phyloP scores from a whole-genome alignment of 2,329 filamentous ascomycete species.

The Epichloe amarillans region DNA sequence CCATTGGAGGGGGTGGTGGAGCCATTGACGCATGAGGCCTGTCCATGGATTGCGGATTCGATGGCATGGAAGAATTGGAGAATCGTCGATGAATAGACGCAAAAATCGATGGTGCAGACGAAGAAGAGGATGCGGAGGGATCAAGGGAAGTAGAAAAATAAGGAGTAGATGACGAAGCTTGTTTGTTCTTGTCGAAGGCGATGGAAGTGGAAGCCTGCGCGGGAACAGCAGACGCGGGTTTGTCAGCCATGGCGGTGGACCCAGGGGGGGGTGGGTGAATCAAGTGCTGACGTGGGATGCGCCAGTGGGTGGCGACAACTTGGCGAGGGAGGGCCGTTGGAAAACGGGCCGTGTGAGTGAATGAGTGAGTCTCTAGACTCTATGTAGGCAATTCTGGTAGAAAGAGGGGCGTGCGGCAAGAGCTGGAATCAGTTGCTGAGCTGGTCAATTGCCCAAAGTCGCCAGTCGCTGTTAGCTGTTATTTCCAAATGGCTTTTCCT shows the following conservation, averaged over 20 bases:
- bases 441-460: slow-evolving; percentile 2
- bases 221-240: slow-evolving; percentile 16
- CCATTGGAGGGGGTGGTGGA: slow-evolving; percentile 14
- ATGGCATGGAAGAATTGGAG: slow-evolving; percentile 14
- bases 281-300: slow-evolving; percentile 3
- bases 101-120: slow-evolving; percentile 6
- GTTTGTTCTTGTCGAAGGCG: slow-evolving; percentile 16
- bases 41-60: slow-evolving; percentile 11
- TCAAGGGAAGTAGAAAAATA: slow-evolving; percentile 1
- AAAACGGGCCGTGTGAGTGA: not conserved
- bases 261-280: not conserved
- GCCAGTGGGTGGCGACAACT: slow-evolving; percentile 2
- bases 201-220: slow-evolving; percentile 20
- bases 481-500: not conserved
- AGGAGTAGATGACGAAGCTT: slow-evolving; percentile 3
- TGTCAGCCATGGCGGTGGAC: slow-evolving; percentile 20
- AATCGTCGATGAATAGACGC: slow-evolving; percentile 6
- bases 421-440: too few relatives aligned
- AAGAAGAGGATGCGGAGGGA: slow-evolving; percentile 7
- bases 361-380: not conserved
- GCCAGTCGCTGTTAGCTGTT: slow-evolving; percentile 2
- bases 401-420: too few relatives aligned
- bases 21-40: slow-evolving; percentile 15
- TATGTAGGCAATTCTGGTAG: too few relatives aligned
- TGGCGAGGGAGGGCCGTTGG: not conserved